Evolutionary conservation across 2,329 filamentous ascomycete species (phyloP).

Genomic region (Metarhizium humberi): DNA sequence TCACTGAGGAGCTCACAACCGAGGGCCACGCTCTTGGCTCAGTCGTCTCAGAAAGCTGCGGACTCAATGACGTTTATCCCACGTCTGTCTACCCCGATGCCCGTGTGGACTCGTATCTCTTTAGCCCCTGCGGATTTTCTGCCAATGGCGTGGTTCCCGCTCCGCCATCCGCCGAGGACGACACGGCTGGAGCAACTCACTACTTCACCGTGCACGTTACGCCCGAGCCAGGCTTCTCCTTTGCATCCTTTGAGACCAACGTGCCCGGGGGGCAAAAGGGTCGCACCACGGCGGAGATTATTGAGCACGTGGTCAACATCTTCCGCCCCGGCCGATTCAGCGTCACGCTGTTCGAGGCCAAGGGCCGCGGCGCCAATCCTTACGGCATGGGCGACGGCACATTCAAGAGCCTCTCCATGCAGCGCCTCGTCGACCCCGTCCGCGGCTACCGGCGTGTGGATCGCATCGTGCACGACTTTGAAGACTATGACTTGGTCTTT

Average conservation of each 20-base stretch:
- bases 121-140: conserved; percentile 93
- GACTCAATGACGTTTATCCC: conserved; percentile 82
- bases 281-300: conserved; percentile 79
- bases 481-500: conserved; percentile 95
- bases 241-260: conserved; percentile 97
- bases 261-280: conserved; percentile 84
- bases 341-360: conserved; percentile 92
- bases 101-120: conserved; percentile 90
- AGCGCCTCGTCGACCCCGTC: conserved; percentile 63
- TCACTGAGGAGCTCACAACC: conserved; percentile 69
- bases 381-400: conserved; percentile 33
- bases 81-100: conserved; percentile 82
- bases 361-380: conserved; percentile 40
- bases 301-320: conserved; percentile 88
- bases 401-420: conserved; percentile 25
- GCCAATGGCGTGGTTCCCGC: conserved; percentile 92
- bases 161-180: conserved; percentile 34
- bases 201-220: conserved; percentile 99
- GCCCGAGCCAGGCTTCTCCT: conserved; percentile 92
- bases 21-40: conserved; percentile 92
- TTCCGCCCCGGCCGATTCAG: conserved; percentile 98
- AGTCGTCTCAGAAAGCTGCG: conserved; percentile 82
- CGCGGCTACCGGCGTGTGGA: conserved; percentile 83
- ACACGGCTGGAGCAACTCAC: conserved; percentile 49
- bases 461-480: conserved; percentile 92